Conservation (phyloP, 352 stramenopile genomes). For the Thraustotheca clavata region DNA sequence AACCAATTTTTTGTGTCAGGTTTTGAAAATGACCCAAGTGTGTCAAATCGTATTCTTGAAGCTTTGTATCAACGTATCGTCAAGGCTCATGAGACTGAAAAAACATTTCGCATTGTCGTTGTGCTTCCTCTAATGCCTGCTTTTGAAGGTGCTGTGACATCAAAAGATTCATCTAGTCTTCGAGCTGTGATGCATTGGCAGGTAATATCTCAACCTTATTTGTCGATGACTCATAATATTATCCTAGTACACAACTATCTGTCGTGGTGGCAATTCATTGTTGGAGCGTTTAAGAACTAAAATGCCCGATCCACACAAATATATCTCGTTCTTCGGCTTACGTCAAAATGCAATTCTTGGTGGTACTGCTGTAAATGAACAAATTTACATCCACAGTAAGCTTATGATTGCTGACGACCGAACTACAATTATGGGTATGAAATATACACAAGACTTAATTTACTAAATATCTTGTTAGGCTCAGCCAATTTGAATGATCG, state of each 20-base stretch:
- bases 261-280: conserved; percentile 21
- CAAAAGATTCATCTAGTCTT: conserved; percentile 20
- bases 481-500: conserved; percentile 28
- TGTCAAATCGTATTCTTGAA: conserved; percentile 25
- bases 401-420: conserved; percentile 26
- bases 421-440: conserved; percentile 23
- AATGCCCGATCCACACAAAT: conserved; percentile 19
- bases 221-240: neutral
- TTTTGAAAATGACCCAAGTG: conserved; percentile 32
- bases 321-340: conserved; percentile 24
- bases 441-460: neutral
- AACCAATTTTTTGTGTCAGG: conserved; percentile 35
- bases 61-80: conserved; percentile 23
- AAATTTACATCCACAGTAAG: conserved; percentile 31
- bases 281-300: conserved; percentile 2
- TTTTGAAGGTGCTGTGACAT: conserved; percentile 24
- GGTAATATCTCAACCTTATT: conserved; percentile 1
- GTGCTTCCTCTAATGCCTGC: conserved; percentile 23
- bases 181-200: conserved; percentile 26
- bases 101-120: conserved; percentile 26
- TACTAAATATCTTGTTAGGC: neutral
- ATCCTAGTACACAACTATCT: conserved; percentile 23
- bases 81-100: conserved; percentile 10
- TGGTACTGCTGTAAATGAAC: conserved; percentile 20
- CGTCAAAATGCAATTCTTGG: conserved; percentile 15